Conservation (phyloP, 306 rosid genomes). For the Hippophae rhamnoides region DNA sequence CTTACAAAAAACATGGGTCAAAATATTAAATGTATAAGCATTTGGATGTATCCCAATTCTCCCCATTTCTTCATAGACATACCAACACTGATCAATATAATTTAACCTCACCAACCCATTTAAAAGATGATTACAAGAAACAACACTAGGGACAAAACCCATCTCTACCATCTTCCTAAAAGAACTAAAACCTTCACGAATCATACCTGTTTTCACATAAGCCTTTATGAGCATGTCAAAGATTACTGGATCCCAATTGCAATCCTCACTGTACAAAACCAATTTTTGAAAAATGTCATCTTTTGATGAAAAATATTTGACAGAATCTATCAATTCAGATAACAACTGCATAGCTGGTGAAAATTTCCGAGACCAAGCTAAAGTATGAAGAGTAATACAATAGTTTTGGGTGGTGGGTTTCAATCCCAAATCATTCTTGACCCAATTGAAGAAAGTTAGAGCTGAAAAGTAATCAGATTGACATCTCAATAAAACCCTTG, state of each 20-base stretch:
- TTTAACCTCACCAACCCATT: conserved; percentile 50
- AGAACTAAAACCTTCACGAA: conserved; percentile 47
- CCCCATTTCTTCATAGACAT: conserved; percentile 78
- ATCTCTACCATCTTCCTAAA: conserved; percentile 43
- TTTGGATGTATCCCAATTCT: conserved; percentile 69
- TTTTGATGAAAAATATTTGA: conserved; percentile 18
- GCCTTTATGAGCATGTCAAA: conserved; percentile 83
- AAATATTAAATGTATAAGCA: conserved; percentile 62
- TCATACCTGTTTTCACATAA: conserved; percentile 55
- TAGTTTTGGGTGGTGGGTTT: conserved; percentile 46
- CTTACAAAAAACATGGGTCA: conserved; percentile 66
- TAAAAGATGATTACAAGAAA: conserved; percentile 58
- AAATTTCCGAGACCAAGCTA: conserved; percentile 52
- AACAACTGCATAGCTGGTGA: conserved; percentile 54
- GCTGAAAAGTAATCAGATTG: conserved; percentile 69
- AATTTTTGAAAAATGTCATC: conserved; percentile 43
- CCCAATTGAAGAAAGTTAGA: conserved; percentile 63
- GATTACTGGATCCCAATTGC: conserved; percentile 72
- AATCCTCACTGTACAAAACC: conserved; percentile 41
- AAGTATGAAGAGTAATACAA: conserved; percentile 45
- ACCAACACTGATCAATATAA: conserved; percentile 56
- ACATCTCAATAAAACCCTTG: conserved; percentile 66
- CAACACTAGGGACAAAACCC: conserved; percentile 57
- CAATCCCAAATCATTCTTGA: conserved; percentile 46
- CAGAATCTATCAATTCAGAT: conserved; percentile 47